phyloP scores from a whole-genome alignment of 177 flowering plant species.

The Vitis hybrid region DNA sequence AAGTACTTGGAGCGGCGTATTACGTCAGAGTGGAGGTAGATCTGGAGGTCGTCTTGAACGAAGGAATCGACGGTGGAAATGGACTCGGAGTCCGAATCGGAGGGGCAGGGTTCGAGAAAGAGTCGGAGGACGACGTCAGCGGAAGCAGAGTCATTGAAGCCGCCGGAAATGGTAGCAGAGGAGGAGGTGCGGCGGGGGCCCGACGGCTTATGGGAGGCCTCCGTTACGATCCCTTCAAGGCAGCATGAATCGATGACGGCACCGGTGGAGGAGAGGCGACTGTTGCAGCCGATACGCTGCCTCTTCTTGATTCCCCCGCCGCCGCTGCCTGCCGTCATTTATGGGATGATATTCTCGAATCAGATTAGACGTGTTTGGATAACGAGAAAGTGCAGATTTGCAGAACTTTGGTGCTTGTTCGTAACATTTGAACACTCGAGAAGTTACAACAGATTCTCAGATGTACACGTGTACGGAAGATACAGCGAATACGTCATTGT shows the following conservation, averaged over 20 bases:
- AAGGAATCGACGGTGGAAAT: slow-evolving; percentile 4
- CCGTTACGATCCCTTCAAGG: slow-evolving; percentile 27
- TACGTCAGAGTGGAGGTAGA: slow-evolving; percentile 67
- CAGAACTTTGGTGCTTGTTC: too few species aligned
- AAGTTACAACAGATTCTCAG: too few species aligned
- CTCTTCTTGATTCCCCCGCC: slow-evolving; percentile 32
- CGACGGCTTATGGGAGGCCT: slow-evolving; percentile 18
- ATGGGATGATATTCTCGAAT: not conserved
- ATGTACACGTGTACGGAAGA: too few species aligned
- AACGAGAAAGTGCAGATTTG: too few species aligned
- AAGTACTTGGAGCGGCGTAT: slow-evolving; percentile 70
- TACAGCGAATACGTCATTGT: too few species aligned
- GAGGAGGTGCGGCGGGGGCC: slow-evolving; percentile 19
- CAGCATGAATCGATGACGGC: slow-evolving; percentile 24
- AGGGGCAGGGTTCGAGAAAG: slow-evolving; percentile 32
- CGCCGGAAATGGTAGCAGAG: slow-evolving; percentile 10
- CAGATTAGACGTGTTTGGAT: too few species aligned
- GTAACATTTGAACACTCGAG: too few species aligned
- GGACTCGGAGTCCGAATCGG: slow-evolving; percentile 21
- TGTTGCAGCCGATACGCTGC: slow-evolving; percentile 38
- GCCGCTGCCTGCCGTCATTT: slow-evolving; percentile 2
- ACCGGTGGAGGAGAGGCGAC: slow-evolving; percentile 33
- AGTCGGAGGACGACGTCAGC: slow-evolving; percentile 79
- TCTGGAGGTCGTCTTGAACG: slow-evolving; percentile 26
- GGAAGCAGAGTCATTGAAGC: slow-evolving; percentile 61